Base-by-base conservation (phyloP, 805 yeast species). In the Nakazawaea ishiwadae region DNA sequence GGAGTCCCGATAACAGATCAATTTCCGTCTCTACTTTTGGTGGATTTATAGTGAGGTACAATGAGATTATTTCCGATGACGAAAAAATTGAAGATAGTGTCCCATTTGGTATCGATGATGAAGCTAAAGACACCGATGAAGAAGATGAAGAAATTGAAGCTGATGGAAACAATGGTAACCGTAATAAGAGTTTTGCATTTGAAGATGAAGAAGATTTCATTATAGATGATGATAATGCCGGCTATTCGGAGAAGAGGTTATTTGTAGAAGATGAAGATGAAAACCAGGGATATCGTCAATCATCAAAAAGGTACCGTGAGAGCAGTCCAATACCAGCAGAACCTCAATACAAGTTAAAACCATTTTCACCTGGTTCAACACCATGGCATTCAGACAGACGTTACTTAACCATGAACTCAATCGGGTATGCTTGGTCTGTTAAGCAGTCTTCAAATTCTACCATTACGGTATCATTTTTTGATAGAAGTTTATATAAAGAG, bases 391-490 rank as follows among this genome's bases (percentile, higher is more conserved):
- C 65, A 39, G 68, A 78, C 39, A 75, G 91, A 59, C 69, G 96
- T 40, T 90, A 88, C 52, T 62, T 91, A 31, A 78, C 88, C 16
- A 86, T 90, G 72, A 86, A 86, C 51, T 68, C 82, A 8, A 65
- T 79, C 21, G 99, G 97, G 0, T 85, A 86, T 55, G 83, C 81
- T 0, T 84, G 95, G 77, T 69, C 88, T 0, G 93, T 86, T 10
- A 72, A 75, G 39, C 78, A 71, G 46, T 79, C 73, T 17, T 68
- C 66, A 20, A 65, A 78, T 49, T 75, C 79, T 45, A 79, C 90
- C 30, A 69, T 91, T n/a, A 90, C 96, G 0, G 87, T 90, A 2
- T 77, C 87, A 11, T 91, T 93, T 54, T 88, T 87, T 54, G 97
- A 91, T 56, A 69, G 83, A 40, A 78, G 87, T 0, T 54, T 71